A percentile compares a stretch with the other conserved stretches of the same genome.
These are phyloP conservation scores for Chaetomium strumarium DNA, from an alignment of 2,329 filamentous ascomycete genomes.

Conservation along the genomic window DNA sequence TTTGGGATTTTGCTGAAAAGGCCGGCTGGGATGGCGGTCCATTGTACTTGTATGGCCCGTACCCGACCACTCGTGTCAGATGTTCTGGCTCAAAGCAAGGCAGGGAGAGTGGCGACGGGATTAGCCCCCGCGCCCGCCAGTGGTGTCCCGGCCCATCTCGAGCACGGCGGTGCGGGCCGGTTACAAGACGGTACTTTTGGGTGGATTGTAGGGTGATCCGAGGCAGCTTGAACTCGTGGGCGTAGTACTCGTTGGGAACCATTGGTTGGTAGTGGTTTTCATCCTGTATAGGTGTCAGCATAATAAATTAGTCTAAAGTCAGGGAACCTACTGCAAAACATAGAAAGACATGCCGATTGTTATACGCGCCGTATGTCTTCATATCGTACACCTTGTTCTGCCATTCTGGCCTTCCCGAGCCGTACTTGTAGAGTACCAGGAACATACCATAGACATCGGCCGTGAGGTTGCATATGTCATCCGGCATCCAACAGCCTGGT, in stretches of 20 bases:
- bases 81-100: not conserved
- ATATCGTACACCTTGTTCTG: conserved; percentile 23
- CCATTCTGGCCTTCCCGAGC: not conserved
- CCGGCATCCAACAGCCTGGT: conserved; percentile 27
- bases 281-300: conserved; percentile 1
- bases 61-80: conserved; percentile 1
- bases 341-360: conserved; percentile 31
- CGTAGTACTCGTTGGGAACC: conserved; percentile 28
- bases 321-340: conserved; percentile 19
- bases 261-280: conserved; percentile 30
- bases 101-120: not conserved
- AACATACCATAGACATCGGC: conserved; percentile 32
- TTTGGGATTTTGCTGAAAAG: no score
- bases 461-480: conserved; percentile 29
- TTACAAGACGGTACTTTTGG: conserved; percentile 8
- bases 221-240: conserved; percentile 32
- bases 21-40: no score
- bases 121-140: not conserved
- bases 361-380: conserved; percentile 29
- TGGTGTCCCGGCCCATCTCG: conserved; percentile 12
- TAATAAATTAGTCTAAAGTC: no score
- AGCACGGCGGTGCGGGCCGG: not conserved
- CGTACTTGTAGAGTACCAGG: conserved; percentile 29
- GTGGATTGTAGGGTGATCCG: conserved; percentile 23
- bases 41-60: not conserved